Conservation (phyloP, 176 grass and related monocot species). For the Oryza glaberrima region DNA sequence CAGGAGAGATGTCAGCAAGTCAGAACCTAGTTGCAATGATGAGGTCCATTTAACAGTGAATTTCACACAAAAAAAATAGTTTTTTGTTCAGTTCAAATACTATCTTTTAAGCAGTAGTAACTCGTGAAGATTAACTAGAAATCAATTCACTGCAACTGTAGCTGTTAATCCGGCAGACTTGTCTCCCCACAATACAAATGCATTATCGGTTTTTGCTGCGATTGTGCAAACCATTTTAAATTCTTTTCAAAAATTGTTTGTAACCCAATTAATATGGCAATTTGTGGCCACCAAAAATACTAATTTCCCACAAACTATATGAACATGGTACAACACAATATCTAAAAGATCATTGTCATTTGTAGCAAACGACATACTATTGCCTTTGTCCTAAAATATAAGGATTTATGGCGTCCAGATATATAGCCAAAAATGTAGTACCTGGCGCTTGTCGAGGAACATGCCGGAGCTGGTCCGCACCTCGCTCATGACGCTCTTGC, state of each 20-base stretch:
- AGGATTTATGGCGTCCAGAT: too few species aligned
- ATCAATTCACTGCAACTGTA: neutral
- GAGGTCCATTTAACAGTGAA: neutral
- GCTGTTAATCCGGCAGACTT: neutral
- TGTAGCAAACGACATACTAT: too few species aligned
- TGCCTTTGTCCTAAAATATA: too few species aligned
- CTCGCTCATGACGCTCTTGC: slow-evolving; percentile 53
- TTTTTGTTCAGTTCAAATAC: neutral
- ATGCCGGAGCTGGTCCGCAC: slow-evolving; percentile 73
- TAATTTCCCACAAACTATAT: too few species aligned
- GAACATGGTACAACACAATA: too few species aligned
- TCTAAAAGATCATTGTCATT: too few species aligned
- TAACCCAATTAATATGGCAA: neutral
- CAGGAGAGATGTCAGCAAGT: slow-evolving; percentile 12
- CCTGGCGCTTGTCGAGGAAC: slow-evolving; percentile 71
- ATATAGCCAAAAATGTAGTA: neutral
- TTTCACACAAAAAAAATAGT: neutral
- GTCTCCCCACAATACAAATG: neutral
- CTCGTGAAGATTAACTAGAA: neutral
- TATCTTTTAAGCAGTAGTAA: neutral
- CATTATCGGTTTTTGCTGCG: neutral
- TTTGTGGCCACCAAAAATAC: neutral
- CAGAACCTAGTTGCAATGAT: neutral
- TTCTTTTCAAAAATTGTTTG: neutral
- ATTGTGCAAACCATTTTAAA: neutral